Conservation (phyloP, 805 yeast species). For the Ogataea sp. region DNA sequence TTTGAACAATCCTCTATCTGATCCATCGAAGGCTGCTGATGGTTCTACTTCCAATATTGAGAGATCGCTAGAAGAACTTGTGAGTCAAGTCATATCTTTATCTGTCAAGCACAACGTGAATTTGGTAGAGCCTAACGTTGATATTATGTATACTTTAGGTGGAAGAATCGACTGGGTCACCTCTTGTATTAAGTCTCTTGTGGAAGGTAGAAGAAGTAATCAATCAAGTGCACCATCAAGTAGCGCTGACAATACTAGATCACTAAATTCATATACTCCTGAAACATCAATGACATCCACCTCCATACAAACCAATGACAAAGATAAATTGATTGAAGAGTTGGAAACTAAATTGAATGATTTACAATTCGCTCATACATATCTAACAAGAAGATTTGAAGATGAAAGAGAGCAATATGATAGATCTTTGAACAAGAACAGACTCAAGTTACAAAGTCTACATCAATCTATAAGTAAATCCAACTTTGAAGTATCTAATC, state of each 20-base stretch:
- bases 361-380: conserved; percentile 63
- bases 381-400: conserved; percentile 59
- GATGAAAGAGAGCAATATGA: conserved; percentile 52
- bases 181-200: conserved; percentile 16
- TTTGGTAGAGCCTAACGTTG: conserved; percentile 26
- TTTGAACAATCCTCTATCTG: neutral
- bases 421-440: conserved; percentile 43
- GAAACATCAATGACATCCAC: neutral
- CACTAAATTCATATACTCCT: too few relatives aligned
- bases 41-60: conserved; percentile 6
- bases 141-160: conserved; percentile 12
- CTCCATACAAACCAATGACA: neutral
- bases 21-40: neutral
- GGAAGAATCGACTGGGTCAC: conserved; percentile 24
- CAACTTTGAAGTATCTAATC: conserved; percentile 27
- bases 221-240: too few relatives aligned
- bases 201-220: too few relatives aligned
- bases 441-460: conserved; percentile 39
- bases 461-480: conserved; percentile 42
- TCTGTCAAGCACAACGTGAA: conserved; percentile 34
- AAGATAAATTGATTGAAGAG: conserved; percentile 8
- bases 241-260: too few relatives aligned
- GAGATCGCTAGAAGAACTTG: conserved; percentile 32
- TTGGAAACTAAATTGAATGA: conserved; percentile 52
- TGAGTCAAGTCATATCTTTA: conserved; percentile 37